phyloP scores from a whole-genome alignment of 805 yeast genomes.

The Pichia thaimueangensis region DNA sequence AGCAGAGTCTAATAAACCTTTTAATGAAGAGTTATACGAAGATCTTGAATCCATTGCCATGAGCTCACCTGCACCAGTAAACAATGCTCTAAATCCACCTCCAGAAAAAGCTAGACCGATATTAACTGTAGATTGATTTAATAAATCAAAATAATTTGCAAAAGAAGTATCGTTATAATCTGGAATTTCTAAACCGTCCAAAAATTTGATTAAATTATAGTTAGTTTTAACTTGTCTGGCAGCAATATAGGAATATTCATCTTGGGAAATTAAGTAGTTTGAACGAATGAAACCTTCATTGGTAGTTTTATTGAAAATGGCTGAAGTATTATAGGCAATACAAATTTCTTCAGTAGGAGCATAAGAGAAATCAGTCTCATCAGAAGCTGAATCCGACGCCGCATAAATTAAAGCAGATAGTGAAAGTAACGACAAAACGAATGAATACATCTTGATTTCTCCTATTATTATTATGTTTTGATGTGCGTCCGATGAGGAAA shows the following conservation, averaged over 20 bases:
- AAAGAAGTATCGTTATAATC: slow-evolving; percentile 42
- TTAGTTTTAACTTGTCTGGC: slow-evolving; percentile 39
- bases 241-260: slow-evolving; percentile 49
- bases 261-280: slow-evolving; percentile 38
- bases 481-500: too few relatives aligned
- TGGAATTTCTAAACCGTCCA: slow-evolving; percentile 37
- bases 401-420: not conserved
- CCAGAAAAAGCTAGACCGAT: slow-evolving; percentile 66
- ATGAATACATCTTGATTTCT: slow-evolving; percentile 1
- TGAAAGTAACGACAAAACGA: slow-evolving; percentile 3
- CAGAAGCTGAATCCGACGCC: slow-evolving; percentile 29
- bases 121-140: slow-evolving; percentile 32
- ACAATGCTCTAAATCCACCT: slow-evolving; percentile 84
- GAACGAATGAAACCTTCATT: slow-evolving; percentile 30
- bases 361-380: slow-evolving; percentile 27
- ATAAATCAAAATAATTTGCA: slow-evolving; percentile 25
- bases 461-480: too few relatives aligned
- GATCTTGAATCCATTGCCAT: slow-evolving; percentile 73
- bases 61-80: slow-evolving; percentile 76
- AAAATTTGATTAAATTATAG: slow-evolving; percentile 37
- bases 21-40: slow-evolving; percentile 28
- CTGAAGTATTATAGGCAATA: slow-evolving; percentile 29
- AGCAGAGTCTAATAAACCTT: slow-evolving; percentile 63
- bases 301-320: slow-evolving; percentile 7
- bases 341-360: slow-evolving; percentile 50